Percentiles rank a stretch among this genome's conserved stretches.
Conservation (phyloP, 805 yeast genomes). For the Lipomyces orientalis region DNA sequence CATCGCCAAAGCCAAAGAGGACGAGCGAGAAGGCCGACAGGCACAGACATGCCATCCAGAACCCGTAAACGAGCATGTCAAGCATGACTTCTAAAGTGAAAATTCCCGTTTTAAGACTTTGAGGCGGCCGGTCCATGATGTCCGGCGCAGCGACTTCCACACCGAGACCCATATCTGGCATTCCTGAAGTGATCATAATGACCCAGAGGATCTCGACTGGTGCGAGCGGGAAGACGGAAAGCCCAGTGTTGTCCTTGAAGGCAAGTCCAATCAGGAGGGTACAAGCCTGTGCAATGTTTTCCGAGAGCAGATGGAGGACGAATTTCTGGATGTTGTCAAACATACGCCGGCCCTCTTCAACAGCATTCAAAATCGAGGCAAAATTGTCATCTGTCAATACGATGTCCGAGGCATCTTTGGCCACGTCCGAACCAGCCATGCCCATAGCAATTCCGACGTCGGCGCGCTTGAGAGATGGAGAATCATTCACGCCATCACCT, state of each 20-base stretch:
- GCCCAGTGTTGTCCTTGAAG: background rate
- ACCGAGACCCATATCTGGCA: conserved; percentile 84
- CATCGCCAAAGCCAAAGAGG: conserved; percentile 69
- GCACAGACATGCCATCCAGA: conserved; percentile 69
- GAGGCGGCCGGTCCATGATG: conserved; percentile 65
- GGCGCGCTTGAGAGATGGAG: conserved; percentile 93
- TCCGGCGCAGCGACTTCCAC: conserved; percentile 68
- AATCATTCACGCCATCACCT: conserved; percentile 98
- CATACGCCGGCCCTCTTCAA: conserved; percentile 96
- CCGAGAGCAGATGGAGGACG: conserved; percentile 71
- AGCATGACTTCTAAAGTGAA: conserved; percentile 60
- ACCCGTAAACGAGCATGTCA: conserved; percentile 75
- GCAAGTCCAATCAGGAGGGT: conserved; percentile 27
- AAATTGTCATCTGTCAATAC: conserved; percentile 95
- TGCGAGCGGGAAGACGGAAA: conserved; percentile 69
- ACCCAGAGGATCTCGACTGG: conserved; percentile 83
- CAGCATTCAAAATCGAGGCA: conserved; percentile 87
- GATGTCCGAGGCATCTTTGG: conserved; percentile 98
- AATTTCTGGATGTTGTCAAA: conserved; percentile 91
- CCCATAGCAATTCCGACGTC: conserved; percentile 91
- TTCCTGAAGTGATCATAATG: conserved; percentile 74
- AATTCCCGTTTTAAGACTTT: conserved; percentile 46
- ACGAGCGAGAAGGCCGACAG: conserved; percentile 66
- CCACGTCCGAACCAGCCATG: conserved; percentile 94
- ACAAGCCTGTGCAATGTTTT: conserved; percentile 50